Conservation (phyloP, 2,329 filamentous ascomycete species). For the Alternaria consortialis region DNA sequence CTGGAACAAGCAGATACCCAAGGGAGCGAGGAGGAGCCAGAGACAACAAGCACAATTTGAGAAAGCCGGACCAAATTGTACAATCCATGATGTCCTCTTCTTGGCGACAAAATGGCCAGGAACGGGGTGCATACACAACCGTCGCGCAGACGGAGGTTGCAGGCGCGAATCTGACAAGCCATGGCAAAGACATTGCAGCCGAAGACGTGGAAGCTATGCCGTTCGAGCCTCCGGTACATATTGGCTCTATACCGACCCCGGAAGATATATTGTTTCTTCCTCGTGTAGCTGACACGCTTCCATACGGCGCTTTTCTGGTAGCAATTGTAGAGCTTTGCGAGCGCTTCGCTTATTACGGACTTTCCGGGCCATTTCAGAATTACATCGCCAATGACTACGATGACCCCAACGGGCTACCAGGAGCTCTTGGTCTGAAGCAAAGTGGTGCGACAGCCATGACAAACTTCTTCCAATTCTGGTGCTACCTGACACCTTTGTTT, state of each 20-base stretch:
- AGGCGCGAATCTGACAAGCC: slow-evolving; percentile 24
- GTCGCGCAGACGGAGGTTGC: slow-evolving; percentile 44
- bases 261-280: slow-evolving; percentile 40
- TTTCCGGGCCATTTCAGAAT: slow-evolving; percentile 60
- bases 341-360: slow-evolving; percentile 58
- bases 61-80: background rate
- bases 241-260: slow-evolving; percentile 36
- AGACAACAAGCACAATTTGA: background rate
- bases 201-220: slow-evolving; percentile 6
- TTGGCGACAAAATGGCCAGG: slow-evolving; percentile 28
- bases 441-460: slow-evolving; percentile 56
- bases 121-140: slow-evolving; percentile 42
- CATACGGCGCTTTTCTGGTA: slow-evolving; percentile 57
- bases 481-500: slow-evolving; percentile 58
- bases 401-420: slow-evolving; percentile 53
- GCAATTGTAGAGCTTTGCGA: slow-evolving; percentile 61
- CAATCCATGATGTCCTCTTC: slow-evolving; percentile 27
- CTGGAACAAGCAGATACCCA: background rate
- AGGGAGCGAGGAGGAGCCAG: background rate
- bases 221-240: slow-evolving; percentile 18
- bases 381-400: slow-evolving; percentile 57
- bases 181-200: slow-evolving; percentile 22
- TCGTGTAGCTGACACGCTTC: slow-evolving; percentile 56
- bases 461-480: slow-evolving; percentile 61
- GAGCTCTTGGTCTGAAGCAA: slow-evolving; percentile 54